Evolutionary conservation across 805 yeast genomes (phyloP).

Genomic region (Kuraishia cidri): DNA sequence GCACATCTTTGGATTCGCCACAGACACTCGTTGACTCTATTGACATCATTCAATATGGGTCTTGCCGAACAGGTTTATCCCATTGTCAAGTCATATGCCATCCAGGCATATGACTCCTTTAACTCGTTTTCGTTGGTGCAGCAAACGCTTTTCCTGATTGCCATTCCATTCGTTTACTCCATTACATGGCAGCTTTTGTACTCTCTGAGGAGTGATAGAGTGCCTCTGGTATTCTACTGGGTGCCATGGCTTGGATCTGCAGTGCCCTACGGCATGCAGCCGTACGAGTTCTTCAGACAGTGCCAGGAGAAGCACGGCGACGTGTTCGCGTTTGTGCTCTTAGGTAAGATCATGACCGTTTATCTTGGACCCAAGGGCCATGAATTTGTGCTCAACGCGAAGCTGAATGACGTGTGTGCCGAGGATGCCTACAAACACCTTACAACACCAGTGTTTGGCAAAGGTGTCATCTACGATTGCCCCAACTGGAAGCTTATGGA

Average conservation of each 20-base stretch:
- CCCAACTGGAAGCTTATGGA: constrained; percentile 93
- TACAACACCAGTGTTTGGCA: constrained; percentile 99
- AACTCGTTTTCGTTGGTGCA: constrained; percentile 13
- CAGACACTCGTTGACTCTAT: too few relatives aligned
- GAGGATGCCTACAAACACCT: constrained; percentile 93
- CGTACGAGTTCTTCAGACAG: constrained; percentile 78
- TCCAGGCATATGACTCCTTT: constrained; percentile 5
- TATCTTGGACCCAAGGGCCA: constrained; percentile 97
- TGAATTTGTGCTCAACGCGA: constrained; percentile 90
- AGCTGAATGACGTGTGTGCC: constrained; percentile 83
- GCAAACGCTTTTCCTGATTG: constrained; percentile 21
- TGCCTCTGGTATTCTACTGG: constrained; percentile 86
- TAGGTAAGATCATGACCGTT: constrained; percentile 93
- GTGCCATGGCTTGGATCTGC: constrained; percentile 96
- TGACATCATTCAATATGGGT: not conserved
- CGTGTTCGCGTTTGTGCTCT: constrained; percentile 79
- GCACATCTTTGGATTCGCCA: too few relatives aligned
- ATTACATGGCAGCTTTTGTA: constrained; percentile 58
- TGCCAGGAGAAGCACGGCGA: constrained; percentile 86
- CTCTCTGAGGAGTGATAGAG: constrained; percentile 73
- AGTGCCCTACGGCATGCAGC: constrained; percentile 82
- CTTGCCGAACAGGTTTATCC: not conserved
- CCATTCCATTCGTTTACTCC: constrained; percentile 57
- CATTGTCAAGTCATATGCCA: not conserved
- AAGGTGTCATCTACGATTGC: constrained; percentile 96